Percentiles rank a stretch among this genome's conserved stretches.
phyloP scores from a whole-genome alignment of 2,329 filamentous ascomycete genomes.

The Pseudogymnoascus sp. region DNA sequence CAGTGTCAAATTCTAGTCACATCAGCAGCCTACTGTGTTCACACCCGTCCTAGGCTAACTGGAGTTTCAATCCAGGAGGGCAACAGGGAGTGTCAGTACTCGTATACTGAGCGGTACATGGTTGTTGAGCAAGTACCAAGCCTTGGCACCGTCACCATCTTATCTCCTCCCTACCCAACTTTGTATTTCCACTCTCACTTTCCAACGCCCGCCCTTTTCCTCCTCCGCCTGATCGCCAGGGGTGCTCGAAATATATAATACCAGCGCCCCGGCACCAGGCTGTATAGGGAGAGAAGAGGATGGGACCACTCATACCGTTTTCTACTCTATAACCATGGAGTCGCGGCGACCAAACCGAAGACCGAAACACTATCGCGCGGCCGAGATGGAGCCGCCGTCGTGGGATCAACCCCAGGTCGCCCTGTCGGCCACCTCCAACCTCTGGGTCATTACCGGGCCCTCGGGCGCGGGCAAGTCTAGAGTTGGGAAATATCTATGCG shows the following conservation, averaged over 20 bases:
- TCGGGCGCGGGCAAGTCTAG: conserved; percentile 30
- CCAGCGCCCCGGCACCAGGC: not conserved
- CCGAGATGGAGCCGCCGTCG: not conserved
- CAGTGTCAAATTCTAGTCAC: not conserved
- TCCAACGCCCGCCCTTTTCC: not conserved
- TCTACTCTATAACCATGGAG: not conserved
- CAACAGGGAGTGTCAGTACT: not conserved
- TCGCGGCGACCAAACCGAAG: not conserved
- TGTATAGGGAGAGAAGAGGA: not conserved
- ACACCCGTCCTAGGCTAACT: not conserved
- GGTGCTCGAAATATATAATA: not conserved
- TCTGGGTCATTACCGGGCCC: conserved; percentile 43
- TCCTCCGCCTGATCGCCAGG: not conserved
- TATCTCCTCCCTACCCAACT: not conserved
- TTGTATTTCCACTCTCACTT: not conserved
- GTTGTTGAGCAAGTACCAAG: not conserved
- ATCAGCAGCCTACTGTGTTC: not conserved
- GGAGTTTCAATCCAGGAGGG: not conserved
- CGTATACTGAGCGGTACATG: not conserved
- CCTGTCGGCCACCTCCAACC: conserved; percentile 32
- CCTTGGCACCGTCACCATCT: not conserved
- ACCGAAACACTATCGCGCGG: not conserved
- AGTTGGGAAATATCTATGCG: not conserved
- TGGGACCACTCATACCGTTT: not conserved
- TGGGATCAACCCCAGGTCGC: conserved; percentile 11